phyloP scores from a whole-genome alignment of 2,329 filamentous ascomycete genomes.

The Pseudocercospora musae region DNA sequence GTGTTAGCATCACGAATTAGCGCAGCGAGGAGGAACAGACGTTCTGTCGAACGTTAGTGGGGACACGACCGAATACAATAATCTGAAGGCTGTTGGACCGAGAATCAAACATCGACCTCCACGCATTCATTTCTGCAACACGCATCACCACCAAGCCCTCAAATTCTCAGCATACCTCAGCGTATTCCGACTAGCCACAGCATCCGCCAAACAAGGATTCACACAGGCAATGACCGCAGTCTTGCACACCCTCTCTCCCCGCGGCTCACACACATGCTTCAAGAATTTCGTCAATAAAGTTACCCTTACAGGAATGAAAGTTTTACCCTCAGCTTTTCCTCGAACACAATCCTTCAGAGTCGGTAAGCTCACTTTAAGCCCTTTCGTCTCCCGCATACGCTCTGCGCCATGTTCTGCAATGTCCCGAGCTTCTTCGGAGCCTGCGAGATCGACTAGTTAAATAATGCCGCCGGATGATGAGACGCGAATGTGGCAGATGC shows the following conservation, averaged over 20 bases:
- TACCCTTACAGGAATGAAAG: constrained; percentile 3
- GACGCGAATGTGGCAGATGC: constrained; percentile 12
- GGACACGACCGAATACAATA: too few species aligned
- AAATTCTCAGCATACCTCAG: constrained; percentile 11
- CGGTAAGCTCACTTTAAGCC: constrained; percentile 15
- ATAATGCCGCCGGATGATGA: background rate
- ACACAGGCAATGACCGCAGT: constrained; percentile 12
- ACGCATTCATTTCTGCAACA: background rate
- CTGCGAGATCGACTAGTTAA: constrained; percentile 15
- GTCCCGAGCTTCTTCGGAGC: constrained; percentile 15
- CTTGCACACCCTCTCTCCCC: background rate
- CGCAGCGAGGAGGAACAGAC: too few species aligned
- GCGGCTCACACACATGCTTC: constrained; percentile 15
- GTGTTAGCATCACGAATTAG: too few species aligned
- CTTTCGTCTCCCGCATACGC: constrained; percentile 12
- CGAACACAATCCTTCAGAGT: constrained; percentile 15
- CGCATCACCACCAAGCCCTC: background rate
- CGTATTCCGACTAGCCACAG: constrained; percentile 6
- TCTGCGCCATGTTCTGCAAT: constrained; percentile 7
- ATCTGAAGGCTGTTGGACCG: too few species aligned
- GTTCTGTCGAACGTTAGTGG: too few species aligned
- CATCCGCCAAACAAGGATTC: constrained; percentile 10
- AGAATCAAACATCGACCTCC: too few species aligned
- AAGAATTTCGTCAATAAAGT: constrained; percentile 12
- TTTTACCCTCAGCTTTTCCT: constrained; percentile 8